A percentile compares a stretch with the other conserved stretches of the same genome.
Evolutionary conservation across 495 filamentous ascomycete species (phyloP).

Genomic region (Penicillium parvum): DNA sequence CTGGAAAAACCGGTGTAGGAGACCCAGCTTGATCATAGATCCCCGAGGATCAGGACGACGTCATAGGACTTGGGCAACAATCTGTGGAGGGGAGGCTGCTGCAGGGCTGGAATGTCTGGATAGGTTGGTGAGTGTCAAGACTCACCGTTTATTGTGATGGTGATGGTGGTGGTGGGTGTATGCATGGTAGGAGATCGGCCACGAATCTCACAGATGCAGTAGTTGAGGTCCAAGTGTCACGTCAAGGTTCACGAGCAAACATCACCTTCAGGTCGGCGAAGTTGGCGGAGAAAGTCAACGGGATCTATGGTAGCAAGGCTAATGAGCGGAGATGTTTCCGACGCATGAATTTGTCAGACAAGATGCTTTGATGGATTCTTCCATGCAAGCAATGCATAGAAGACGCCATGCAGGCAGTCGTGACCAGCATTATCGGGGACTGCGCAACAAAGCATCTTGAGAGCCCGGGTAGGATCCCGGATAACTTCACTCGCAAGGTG

Average conservation of each 20-base stretch:
- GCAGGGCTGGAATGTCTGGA: not conserved
- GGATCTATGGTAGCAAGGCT: not conserved
- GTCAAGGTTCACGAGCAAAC: slow-evolving; percentile 9
- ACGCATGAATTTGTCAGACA: slow-evolving; percentile 6
- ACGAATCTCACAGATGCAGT: slow-evolving; percentile 9
- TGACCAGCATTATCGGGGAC: no score
- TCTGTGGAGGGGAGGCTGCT: not conserved
- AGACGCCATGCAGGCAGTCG: slow-evolving; percentile 9
- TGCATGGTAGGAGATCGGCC: slow-evolving; percentile 5
- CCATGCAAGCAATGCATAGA: slow-evolving; percentile 25
- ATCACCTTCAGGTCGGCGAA: not conserved
- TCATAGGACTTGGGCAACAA: slow-evolving; percentile 24
- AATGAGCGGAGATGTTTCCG: slow-evolving; percentile 5
- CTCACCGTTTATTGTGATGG: not conserved
- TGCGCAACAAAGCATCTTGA: no score
- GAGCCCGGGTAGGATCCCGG: slow-evolving; percentile 3
- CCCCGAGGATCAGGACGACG: slow-evolving; percentile 16
- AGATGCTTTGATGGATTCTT: slow-evolving; percentile 18
- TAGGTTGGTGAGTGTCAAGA: not conserved
- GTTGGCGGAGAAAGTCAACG: not conserved
- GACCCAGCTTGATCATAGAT: no score
- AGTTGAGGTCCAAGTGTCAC: not conserved
- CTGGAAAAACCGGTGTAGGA: slow-evolving; percentile 29
- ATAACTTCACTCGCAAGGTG: slow-evolving; percentile 9
- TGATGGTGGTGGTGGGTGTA: not conserved